Conservation (phyloP, 169 alveolate genomes). For the Sarcocystis neurona region DNA sequence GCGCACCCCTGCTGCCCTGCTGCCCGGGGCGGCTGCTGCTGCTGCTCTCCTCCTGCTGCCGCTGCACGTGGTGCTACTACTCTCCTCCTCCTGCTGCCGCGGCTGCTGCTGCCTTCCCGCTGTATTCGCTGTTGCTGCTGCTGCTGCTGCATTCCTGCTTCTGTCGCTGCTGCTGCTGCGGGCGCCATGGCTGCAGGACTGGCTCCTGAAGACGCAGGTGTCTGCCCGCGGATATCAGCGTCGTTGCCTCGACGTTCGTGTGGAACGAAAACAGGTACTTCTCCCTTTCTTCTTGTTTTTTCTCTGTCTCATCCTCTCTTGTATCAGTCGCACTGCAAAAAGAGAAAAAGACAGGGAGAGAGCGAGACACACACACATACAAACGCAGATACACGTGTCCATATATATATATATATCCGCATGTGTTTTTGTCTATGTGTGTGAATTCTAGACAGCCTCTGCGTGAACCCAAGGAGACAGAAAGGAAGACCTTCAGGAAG, state of each 20-base stretch:
- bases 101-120: conserved; percentile 41
- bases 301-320: background rate
- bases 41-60: conserved; percentile 2
- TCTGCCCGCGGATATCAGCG: background rate
- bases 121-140: conserved; percentile 43
- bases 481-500: conserved; percentile 3
- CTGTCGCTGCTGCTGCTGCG: conserved; percentile 52
- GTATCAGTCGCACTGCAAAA: background rate
- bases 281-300: background rate
- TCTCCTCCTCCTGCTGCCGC: conserved; percentile 1
- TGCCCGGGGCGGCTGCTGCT: conserved; percentile 16
- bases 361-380: background rate
- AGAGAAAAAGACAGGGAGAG: background rate
- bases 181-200: conserved; percentile 5
- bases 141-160: background rate
- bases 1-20: background rate
- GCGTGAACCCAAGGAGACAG: too few species aligned
- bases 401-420: too few species aligned
- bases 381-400: background rate
- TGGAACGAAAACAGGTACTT: background rate
- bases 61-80: conserved; percentile 17
- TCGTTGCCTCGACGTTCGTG: conserved; percentile 1
- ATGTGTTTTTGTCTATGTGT: background rate
- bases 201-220: conserved; percentile 35
- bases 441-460: too few species aligned